These are phyloP conservation scores for Debaryomyces castellii DNA, from an alignment of 805 yeast genomes.

Conservation along the genomic window DNA sequence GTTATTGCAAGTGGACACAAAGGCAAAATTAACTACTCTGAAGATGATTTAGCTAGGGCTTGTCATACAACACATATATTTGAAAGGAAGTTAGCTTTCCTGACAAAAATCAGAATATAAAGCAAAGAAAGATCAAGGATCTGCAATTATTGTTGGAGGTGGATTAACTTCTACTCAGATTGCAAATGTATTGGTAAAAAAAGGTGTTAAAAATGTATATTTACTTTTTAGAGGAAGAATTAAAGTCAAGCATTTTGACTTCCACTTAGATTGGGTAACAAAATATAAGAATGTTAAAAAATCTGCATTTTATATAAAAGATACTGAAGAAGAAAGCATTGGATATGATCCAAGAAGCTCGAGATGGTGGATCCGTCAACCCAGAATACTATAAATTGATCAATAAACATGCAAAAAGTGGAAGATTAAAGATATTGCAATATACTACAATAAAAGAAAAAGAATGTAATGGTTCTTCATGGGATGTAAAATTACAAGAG, in stretches of 20 bases:
- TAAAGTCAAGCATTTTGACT: constrained; percentile 47
- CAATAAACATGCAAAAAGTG: constrained; percentile 26
- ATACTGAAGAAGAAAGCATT: constrained; percentile 42
- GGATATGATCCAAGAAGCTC: constrained; percentile 39
- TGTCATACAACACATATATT: constrained; percentile 41
- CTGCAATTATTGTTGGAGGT: constrained; percentile 43
- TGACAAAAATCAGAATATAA: constrained; percentile 15
- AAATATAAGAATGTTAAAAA: constrained; percentile 46
- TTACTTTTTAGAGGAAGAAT: constrained; percentile 35
- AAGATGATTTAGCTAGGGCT: constrained; percentile 19
- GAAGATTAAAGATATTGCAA: constrained; percentile 27
- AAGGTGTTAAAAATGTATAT: constrained; percentile 30
- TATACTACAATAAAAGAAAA: constrained; percentile 24
- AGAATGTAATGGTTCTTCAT: constrained; percentile 24
- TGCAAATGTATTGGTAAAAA: constrained; percentile 34
- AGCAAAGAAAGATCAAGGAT: constrained; percentile 8
- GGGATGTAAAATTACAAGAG: constrained; percentile 20
- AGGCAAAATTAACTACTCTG: constrained; percentile 28
- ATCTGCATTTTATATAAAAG: constrained; percentile 42
- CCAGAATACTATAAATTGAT: constrained; percentile 41
- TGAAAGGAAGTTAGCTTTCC: constrained; percentile 21
- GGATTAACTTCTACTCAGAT: constrained; percentile 48
- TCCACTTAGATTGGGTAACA: constrained; percentile 51
- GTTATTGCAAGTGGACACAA: constrained; percentile 37
- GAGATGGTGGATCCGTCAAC: constrained; percentile 47